Base-by-base conservation (phyloP, 495 filamentous ascomycete species). In the Ramalina intermedia region DNA sequence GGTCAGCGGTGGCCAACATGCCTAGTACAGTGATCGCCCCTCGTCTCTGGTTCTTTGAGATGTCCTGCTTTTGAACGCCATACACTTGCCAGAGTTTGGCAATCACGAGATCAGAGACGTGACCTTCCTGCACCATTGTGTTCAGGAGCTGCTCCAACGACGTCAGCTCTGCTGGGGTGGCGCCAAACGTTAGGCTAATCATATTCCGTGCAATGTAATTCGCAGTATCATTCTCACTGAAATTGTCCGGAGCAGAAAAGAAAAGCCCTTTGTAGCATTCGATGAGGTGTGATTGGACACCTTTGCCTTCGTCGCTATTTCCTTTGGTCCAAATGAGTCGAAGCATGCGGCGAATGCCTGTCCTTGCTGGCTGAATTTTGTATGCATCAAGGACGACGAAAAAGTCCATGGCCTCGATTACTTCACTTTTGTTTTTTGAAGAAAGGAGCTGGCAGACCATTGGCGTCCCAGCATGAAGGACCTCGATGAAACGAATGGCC, bases 351-450 rank as follows among this genome's bases (percentile, higher is more conserved):
- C 88, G 78, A 55, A 96, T 95, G 46, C 91, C 91, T 47, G 64
- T 65, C 61, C 89, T 85, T 52, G 91, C 87, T 43, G 88, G 85
- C 63, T 95, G 85, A 40, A 99, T 78, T 63, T 89, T 89, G 74
- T 96, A 96, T 6, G 85, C 87, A 63, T 99, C 87, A 35, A 90
- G 76, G 27, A 94, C 79, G 49, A 89, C 86, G 57, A 96, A 94
- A 64, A 91, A 96, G 58, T 99, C 91, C 87, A 99, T 99, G 3
- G 91, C 93, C 59, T 96, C 93, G 48, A 96, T 94, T 21, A 95
- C 85, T 63, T 99, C 91, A 52, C 82, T 93, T 70, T 96, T 96
- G 69, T 96, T 99, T 59, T 84, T 86, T 13, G 89, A 90, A 6
- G 84, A 81, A 9, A 99, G 72, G 5, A 99, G 74, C 64, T 94